A percentile compares a stretch with the other conserved stretches of the same genome.
These are phyloP conservation scores for Coemansia sp. DNA, from an alignment of 192 early-diverging fungal genomes.

Conservation along the genomic window DNA sequence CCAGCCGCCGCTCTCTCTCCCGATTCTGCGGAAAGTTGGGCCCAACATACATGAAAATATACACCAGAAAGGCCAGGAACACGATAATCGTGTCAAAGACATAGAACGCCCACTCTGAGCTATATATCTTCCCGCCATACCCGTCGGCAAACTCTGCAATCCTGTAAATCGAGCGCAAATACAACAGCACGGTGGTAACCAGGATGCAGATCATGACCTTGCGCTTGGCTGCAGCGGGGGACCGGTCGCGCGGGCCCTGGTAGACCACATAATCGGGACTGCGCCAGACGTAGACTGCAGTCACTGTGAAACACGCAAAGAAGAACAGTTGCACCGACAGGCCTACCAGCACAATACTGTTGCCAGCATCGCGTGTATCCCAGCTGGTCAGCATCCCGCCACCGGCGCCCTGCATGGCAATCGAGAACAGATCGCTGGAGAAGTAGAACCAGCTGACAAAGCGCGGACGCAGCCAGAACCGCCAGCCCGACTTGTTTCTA, in stretches of 20 bases:
- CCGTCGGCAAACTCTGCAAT: conserved; percentile 53
- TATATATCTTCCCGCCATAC: conserved; percentile 45
- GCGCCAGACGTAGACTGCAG: conserved; percentile 31
- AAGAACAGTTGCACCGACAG: conserved; percentile 44
- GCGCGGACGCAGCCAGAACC: conserved; percentile 33
- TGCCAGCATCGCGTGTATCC: conserved; percentile 21
- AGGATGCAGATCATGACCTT: conserved; percentile 30
- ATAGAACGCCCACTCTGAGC: conserved; percentile 54
- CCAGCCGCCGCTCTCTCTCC: too few species aligned
- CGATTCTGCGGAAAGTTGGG: conserved; percentile 14
- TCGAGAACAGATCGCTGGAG: conserved; percentile 48
- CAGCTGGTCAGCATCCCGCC: conserved; percentile 44
- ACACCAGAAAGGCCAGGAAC: conserved; percentile 42
- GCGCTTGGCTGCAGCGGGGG: conserved; percentile 20
- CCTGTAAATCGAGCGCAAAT: conserved; percentile 52
- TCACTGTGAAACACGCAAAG: conserved; percentile 46
- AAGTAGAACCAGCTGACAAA: conserved; percentile 57
- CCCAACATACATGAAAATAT: conserved; percentile 38
- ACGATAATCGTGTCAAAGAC: conserved; percentile 55
- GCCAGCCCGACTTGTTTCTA: neutral
- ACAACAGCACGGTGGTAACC: conserved; percentile 38
- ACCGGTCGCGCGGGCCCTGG: conserved; percentile 11
- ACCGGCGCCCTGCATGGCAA: conserved; percentile 50
- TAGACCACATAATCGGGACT: conserved; percentile 23
- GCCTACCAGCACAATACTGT: conserved; percentile 46